phyloP scores from a whole-genome alignment of 2,329 filamentous ascomycete genomes.

The Albifimbria verrucaria region DNA sequence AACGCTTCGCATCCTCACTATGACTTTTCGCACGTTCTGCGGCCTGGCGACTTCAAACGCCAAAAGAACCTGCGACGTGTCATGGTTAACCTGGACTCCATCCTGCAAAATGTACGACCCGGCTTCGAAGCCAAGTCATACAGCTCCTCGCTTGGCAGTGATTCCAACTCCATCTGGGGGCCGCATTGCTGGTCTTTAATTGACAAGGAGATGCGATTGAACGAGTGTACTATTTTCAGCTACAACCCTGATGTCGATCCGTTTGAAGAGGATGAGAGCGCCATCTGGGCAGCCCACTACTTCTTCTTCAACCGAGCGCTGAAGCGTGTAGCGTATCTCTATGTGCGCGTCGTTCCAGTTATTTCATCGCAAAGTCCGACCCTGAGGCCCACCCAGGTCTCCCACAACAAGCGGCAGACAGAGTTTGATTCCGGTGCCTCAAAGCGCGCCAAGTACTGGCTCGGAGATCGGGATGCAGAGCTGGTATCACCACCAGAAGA shows the following conservation, averaged over 20 bases:
- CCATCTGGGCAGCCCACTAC: conserved; percentile 94
- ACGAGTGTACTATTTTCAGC: conserved; percentile 84
- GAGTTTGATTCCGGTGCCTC: conserved; percentile 30
- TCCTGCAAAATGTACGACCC: conserved; percentile 80
- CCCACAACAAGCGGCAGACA: conserved; percentile 20
- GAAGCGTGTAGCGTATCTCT: conserved; percentile 92
- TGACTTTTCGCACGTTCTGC: conserved; percentile 90
- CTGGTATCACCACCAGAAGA: conserved; percentile 40
- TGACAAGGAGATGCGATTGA: conserved; percentile 90
- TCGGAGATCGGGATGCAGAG: conserved; percentile 63
- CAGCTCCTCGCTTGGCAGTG: conserved; percentile 36
- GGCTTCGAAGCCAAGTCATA: conserved; percentile 45
- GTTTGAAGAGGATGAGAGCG: conserved; percentile 86
- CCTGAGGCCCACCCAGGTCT: conserved; percentile 30
- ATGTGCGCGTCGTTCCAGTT: conserved; percentile 82
- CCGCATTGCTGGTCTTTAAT: conserved; percentile 89
- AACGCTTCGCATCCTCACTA: conserved; percentile 92
- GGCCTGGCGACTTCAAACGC: conserved; percentile 84
- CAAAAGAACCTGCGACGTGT: conserved; percentile 77
- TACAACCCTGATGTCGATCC: conserved; percentile 88
- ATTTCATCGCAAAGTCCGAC: conserved; percentile 61
- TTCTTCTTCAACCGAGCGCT: conserved; percentile 95
- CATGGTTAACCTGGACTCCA: conserved; percentile 84
- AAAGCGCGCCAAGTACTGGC: conserved; percentile 87
- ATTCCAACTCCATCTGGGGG: conserved; percentile 68